Evolutionary conservation across 2,329 filamentous ascomycete genomes (phyloP).

Genomic region (Orbilia quercus): DNA sequence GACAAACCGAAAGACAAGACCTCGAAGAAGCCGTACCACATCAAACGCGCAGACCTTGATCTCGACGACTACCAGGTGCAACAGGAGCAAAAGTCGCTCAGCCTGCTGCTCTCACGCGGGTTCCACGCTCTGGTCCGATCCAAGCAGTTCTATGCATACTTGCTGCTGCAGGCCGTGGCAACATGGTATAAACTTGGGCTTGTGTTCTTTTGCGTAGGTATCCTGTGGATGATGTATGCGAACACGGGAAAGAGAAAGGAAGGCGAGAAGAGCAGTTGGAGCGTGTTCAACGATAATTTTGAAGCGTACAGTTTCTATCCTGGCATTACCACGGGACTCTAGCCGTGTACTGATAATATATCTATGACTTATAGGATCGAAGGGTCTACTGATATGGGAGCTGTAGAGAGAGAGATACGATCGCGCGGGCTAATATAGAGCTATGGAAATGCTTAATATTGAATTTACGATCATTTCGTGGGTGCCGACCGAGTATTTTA

Average conservation of each 20-base stretch:
- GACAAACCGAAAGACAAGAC: conserved; percentile 57
- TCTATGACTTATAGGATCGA: conserved; percentile 57
- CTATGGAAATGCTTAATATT: no score
- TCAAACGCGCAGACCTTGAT: conserved; percentile 61
- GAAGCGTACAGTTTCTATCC: conserved; percentile 58
- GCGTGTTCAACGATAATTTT: conserved; percentile 60
- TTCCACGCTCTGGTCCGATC: conserved; percentile 58
- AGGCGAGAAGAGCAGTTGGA: conserved; percentile 61
- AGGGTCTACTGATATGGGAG: conserved; percentile 60
- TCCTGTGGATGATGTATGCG: conserved; percentile 62
- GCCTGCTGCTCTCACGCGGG: conserved; percentile 58
- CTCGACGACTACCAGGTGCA: conserved; percentile 61
- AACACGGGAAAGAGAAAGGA: conserved; percentile 61
- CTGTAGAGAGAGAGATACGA: conserved; percentile 60
- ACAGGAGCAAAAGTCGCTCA: conserved; percentile 59
- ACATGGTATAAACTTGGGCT: conserved; percentile 60
- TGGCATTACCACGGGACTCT: not conserved
- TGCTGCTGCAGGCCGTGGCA: conserved; percentile 59
- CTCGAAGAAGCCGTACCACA: conserved; percentile 61
- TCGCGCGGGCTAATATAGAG: conserved; percentile 56
- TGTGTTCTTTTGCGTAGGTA: conserved; percentile 60
- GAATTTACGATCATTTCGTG: no score
- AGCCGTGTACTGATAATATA: not conserved
- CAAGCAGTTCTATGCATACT: conserved; percentile 60
- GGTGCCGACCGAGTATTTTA: not conserved